Conservation (phyloP, 1,139 yeast genomes). For the Insectozyma bohioensis region DNA sequence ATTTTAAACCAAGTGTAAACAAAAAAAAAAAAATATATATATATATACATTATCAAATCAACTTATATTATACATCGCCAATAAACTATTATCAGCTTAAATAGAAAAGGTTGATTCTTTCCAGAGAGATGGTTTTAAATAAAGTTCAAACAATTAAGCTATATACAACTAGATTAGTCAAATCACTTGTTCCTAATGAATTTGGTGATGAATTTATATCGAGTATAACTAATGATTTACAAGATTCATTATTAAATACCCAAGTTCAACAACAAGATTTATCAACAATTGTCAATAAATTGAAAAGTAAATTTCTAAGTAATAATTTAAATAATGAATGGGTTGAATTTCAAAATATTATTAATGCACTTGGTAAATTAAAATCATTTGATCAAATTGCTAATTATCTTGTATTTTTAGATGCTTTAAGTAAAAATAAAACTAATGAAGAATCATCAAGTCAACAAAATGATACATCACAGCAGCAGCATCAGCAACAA, state of each 20-base stretch:
- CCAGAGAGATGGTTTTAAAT: conserved; percentile 37
- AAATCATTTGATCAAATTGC: conserved; percentile 35
- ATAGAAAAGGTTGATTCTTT: too few relatives aligned
- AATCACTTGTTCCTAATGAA: conserved; percentile 38
- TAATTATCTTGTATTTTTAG: conserved; percentile 37
- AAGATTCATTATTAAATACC: conserved; percentile 16
- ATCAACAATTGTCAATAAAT: conserved; percentile 21
- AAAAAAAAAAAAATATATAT: background rate
- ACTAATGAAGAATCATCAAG: conserved; percentile 3
- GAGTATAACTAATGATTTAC: conserved; percentile 32
- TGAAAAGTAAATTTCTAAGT: conserved; percentile 28
- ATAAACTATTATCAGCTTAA: too few relatives aligned
- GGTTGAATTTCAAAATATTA: conserved; percentile 29
- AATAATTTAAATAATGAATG: conserved; percentile 28
- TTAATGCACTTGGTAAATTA: conserved; percentile 30
- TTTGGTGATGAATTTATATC: conserved; percentile 40
- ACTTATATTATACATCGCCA: too few relatives aligned
- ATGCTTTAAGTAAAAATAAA: conserved; percentile 17
- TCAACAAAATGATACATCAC: background rate
- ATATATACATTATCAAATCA: too few relatives aligned
- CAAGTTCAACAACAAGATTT: conserved; percentile 15
- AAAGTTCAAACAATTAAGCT: conserved; percentile 33
- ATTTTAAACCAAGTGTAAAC: background rate
- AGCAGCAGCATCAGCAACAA: conserved; percentile 1
- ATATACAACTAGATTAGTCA: conserved; percentile 38